Conservation (phyloP, 371 early-diverging fungal species). For the Actinomucor elegans region DNA sequence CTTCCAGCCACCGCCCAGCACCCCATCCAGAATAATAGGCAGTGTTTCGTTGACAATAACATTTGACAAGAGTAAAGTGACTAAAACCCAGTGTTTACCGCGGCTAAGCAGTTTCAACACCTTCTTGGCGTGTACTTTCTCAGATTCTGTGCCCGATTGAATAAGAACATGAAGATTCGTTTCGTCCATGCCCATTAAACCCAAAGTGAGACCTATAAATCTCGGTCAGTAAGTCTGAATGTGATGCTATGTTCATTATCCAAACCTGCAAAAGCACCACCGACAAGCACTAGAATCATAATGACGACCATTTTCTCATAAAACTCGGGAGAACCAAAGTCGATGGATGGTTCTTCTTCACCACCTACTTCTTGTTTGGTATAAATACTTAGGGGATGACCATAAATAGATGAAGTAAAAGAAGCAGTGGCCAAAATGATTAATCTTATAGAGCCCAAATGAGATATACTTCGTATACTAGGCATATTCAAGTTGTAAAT, state of each 20-base stretch:
- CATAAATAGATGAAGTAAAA: conserved; percentile 21
- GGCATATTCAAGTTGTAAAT: background rate
- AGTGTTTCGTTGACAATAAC: conserved; percentile 94
- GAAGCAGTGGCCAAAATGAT: conserved; percentile 10
- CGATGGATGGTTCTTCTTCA: conserved; percentile 17
- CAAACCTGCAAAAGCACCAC: conserved; percentile 30
- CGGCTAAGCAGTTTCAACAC: conserved; percentile 70
- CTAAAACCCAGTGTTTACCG: conserved; percentile 84
- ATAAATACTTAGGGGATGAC: conserved; percentile 18
- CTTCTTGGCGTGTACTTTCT: conserved; percentile 65
- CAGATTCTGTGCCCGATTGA: conserved; percentile 66
- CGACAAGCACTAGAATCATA: conserved; percentile 17
- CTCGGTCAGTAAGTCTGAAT: too few relatives aligned
- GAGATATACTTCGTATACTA: background rate
- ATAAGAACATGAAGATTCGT: conserved; percentile 71
- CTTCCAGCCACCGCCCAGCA: conserved; percentile 77
- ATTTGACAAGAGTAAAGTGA: conserved; percentile 88
- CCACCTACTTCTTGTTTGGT: background rate
- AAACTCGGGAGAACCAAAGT: conserved; percentile 23
- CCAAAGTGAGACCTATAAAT: conserved; percentile 77
- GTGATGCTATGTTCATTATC: background rate
- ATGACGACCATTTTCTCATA: conserved; percentile 19
- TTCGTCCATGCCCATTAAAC: conserved; percentile 78
- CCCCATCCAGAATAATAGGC: conserved; percentile 87
- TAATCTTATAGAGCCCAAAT: conserved; percentile 18